A percentile compares a stretch with the other conserved stretches of the same genome.
phyloP scores from a whole-genome alignment of 2,329 filamentous ascomycete species.

The Lizonia empirigonia region DNA sequence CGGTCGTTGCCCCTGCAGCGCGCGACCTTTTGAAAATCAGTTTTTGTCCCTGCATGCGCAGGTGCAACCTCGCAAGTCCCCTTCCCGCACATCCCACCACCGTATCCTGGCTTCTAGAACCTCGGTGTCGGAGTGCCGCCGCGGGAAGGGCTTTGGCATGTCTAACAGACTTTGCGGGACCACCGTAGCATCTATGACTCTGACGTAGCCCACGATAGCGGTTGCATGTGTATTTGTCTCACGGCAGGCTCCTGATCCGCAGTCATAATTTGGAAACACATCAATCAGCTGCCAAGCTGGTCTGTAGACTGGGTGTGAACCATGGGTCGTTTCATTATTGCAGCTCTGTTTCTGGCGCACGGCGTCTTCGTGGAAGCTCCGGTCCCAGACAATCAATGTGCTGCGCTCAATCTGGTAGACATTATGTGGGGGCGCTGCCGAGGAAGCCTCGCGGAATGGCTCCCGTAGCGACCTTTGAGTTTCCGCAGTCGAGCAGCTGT shows the following conservation, averaged over 20 bases:
- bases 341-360: not conserved
- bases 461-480: not conserved
- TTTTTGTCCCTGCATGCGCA: conserved; percentile 13
- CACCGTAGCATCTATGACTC: not conserved
- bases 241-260: not conserved
- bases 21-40: not conserved
- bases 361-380: conserved; percentile 3
- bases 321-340: conserved; percentile 4
- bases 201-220: not conserved
- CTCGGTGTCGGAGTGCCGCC: not conserved
- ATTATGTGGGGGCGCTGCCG: conserved; percentile 2
- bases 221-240: not conserved
- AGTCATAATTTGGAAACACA: not conserved
- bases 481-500: not conserved
- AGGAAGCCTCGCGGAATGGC: conserved; percentile 2
- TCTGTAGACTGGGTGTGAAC: conserved; percentile 3
- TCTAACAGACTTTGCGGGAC: not conserved
- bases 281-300: conserved; percentile 1
- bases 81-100: not conserved
- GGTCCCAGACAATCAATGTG: conserved; percentile 4
- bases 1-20: conserved; percentile 14
- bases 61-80: conserved; percentile 4
- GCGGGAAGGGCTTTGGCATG: not conserved
- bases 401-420: conserved; percentile 6
- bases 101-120: conserved; percentile 8